Evolutionary conservation across 73 alveolate genomes (phyloP), one percentile per base, ranked within the genome.

Genomic region (Paramecium caudatum): DNA sequence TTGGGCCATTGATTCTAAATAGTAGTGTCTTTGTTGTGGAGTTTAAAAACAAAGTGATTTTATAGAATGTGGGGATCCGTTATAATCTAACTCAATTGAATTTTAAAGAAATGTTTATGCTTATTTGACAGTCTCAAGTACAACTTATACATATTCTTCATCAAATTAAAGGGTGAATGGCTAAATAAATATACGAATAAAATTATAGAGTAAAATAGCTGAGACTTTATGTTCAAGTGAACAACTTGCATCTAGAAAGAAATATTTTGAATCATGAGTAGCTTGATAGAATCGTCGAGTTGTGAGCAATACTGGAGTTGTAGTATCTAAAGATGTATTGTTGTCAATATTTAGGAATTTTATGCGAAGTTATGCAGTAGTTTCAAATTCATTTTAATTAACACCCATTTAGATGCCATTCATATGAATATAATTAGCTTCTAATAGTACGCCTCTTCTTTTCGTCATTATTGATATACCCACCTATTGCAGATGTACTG

Each of bases 311-410:
- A 86, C 80, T 0, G 93, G 93, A 19, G 82, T 86, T 2, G 84
- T 78, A 12, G 84, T 86, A 86, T 36, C 34, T 17, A 46, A 63
- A 5, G 82, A 37, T 46, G 87, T 62, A 45, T 86, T 86, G 5
- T 86, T 41, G 41, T 86, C 93, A 62, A 86, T 86, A 39, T 86
- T 68, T 25, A 86, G 17, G 19, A 86, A 63, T 37, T 86, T 86
- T 4, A 86, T 70, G 61, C 93, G 61, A 2, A 86, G 37, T 86
- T 86, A 46, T n/a, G 63, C 48, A 16, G 93, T 86, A 45, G 82
- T 86, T 5, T 47, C 47, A 9, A 41, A 46, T 19, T 61, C 55
- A 16, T 63, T 74, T 30, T 74, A 5, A 23, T 41, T 39, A 8
- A 74, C 43, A 36, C 88, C 88, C 9, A 74, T 41, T 41, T 74